A percentile compares a stretch with the other conserved stretches of the same genome.
phyloP scores from a whole-genome alignment of 2,329 filamentous ascomycete species.

The Alternaria arborescens region DNA sequence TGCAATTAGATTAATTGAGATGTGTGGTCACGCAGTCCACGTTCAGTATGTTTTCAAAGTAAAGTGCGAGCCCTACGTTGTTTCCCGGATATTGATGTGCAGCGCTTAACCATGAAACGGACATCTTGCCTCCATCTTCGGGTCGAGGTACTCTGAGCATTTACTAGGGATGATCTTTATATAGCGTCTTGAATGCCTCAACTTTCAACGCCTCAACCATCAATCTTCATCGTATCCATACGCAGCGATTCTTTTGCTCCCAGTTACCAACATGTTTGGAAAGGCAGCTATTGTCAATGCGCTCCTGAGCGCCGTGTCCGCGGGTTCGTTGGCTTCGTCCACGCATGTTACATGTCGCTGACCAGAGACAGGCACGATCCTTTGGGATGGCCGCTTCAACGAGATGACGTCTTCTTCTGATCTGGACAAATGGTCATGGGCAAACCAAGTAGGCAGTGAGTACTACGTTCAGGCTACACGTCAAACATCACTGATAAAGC shows the following conservation, averaged over 20 bases:
- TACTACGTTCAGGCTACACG: constrained; percentile 60
- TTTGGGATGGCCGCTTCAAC: constrained; percentile 75
- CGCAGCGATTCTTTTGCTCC: background rate
- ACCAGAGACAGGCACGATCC: constrained; percentile 54
- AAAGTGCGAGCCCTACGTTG: constrained; percentile 24
- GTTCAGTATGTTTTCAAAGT: constrained; percentile 11
- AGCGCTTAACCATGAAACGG: constrained; percentile 18
- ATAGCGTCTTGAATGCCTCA: constrained; percentile 20
- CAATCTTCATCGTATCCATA: background rate
- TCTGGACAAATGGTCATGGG: constrained; percentile 70
- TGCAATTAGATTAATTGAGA: constrained; percentile 49
- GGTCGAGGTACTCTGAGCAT: constrained; percentile 3
- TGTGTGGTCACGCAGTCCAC: constrained; percentile 33
- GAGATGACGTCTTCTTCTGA: constrained; percentile 63
- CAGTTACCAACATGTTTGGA: constrained; percentile 40
- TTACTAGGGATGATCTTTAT: constrained; percentile 22
- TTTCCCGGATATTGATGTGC: constrained; percentile 35
- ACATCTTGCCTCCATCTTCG: constrained; percentile 22
- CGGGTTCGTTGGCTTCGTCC: constrained; percentile 25
- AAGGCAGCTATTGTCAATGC: constrained; percentile 39
- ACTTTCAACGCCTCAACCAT: background rate
- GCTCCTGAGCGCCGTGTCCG: constrained; percentile 45
- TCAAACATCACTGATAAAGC: background rate
- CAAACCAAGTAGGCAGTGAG: constrained; percentile 69
- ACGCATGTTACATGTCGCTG: background rate